Percentiles rank a stretch among this genome's conserved stretches.
Evolutionary conservation across 306 rosid species (phyloP).

Genomic region (Fagus crenata): DNA sequence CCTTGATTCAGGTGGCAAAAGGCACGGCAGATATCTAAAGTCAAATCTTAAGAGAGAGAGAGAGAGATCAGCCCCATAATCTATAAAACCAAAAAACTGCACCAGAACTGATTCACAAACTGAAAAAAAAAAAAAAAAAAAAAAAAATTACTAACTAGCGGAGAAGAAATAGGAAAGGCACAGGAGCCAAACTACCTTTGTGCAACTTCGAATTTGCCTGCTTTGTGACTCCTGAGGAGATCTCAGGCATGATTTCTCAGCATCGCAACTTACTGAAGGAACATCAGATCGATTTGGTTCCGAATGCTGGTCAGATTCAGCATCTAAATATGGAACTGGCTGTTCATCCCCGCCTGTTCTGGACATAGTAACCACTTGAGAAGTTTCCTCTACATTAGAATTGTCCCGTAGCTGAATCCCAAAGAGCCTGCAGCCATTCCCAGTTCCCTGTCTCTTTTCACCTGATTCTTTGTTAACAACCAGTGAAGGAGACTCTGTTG

Average conservation of each 20-base stretch:
- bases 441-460: constrained; percentile 66
- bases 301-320: constrained; percentile 75
- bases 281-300: constrained; percentile 82
- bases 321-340: constrained; percentile 56
- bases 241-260: constrained; percentile 79
- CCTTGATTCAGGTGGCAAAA: not conserved
- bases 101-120: not conserved
- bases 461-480: constrained; percentile 51
- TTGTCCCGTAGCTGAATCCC: constrained; percentile 82
- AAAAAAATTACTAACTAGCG: not conserved
- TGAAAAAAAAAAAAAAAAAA: not conserved
- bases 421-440: constrained; percentile 81
- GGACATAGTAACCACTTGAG: constrained; percentile 44
- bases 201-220: constrained; percentile 96
- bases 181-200: constrained; percentile 61
- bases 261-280: constrained; percentile 89
- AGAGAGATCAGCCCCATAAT: not conserved
- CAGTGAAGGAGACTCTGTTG: constrained; percentile 60
- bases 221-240: constrained; percentile 83
- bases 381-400: constrained; percentile 57
- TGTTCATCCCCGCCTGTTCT: constrained; percentile 54
- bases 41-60: not conserved
- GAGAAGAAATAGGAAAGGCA: not conserved
- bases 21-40: not conserved
- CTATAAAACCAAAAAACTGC: not conserved